Evolutionary conservation across 2,329 filamentous ascomycete species (phyloP).

Genomic region (Nemania sp.): DNA sequence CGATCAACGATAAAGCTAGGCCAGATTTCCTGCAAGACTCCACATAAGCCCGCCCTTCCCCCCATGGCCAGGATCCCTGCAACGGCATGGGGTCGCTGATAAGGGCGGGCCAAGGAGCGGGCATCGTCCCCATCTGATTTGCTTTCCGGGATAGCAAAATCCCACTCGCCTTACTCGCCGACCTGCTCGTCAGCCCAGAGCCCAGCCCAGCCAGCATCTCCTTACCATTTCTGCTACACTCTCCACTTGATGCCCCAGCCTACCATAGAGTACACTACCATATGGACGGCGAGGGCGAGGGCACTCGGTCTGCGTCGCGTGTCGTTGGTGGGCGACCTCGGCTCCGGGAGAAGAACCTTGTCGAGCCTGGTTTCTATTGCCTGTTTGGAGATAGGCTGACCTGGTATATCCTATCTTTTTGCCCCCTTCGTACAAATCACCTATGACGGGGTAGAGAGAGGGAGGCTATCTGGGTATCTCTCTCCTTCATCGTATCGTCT

Average conservation of each 20-base stretch:
- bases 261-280: neutral
- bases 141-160: constrained; percentile 8
- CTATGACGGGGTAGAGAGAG: neutral
- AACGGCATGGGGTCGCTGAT: constrained; percentile 24
- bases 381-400: constrained; percentile 1
- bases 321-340: neutral
- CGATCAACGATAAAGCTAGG: constrained; percentile 24
- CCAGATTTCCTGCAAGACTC: neutral
- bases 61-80: constrained; percentile 2
- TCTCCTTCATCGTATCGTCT: constrained; percentile 6
- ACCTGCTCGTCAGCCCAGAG: constrained; percentile 15
- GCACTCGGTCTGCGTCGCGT: constrained; percentile 13
- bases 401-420: constrained; percentile 9
- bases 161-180: constrained; percentile 6
- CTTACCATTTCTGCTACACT: no score
- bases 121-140: constrained; percentile 37
- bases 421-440: neutral
- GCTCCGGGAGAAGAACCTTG: constrained; percentile 4
- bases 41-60: neutral
- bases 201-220: no score
- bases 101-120: constrained; percentile 24
- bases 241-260: neutral
- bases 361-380: constrained; percentile 5
- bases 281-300: neutral
- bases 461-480: neutral